Evolutionary conservation across 306 rosid genomes (phyloP).

Genomic region (Cucurbita maxima): DNA sequence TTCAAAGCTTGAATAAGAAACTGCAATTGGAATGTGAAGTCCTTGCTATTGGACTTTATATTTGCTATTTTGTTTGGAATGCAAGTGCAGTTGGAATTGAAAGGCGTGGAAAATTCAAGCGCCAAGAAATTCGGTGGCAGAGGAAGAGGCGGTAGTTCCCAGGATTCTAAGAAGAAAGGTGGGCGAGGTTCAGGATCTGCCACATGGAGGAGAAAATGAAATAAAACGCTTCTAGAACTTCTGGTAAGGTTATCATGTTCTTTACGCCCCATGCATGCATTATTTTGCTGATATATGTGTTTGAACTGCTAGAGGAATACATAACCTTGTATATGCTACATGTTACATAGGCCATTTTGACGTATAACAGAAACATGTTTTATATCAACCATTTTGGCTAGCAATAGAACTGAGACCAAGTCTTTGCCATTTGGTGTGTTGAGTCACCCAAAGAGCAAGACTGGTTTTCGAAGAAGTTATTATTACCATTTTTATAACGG

Average conservation of each 20-base stretch:
- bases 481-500: neutral
- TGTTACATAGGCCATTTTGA: neutral
- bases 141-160: constrained; percentile 39
- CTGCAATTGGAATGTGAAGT: no score
- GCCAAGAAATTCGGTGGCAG: constrained; percentile 57
- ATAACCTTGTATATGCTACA: neutral
- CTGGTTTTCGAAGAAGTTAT: neutral
- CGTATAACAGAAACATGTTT: neutral
- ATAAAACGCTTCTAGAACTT: neutral
- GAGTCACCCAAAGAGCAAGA: neutral
- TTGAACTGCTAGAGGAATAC: neutral
- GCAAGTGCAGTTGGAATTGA: constrained; percentile 68
- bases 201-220: constrained; percentile 75
- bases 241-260: neutral
- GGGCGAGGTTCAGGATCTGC: constrained; percentile 49
- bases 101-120: constrained; percentile 43
- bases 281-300: neutral
- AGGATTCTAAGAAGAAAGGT: constrained; percentile 33
- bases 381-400: neutral
- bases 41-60: neutral
- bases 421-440: neutral
- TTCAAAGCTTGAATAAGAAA: constrained; percentile 56
- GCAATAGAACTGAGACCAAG: neutral
- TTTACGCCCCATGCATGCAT: neutral
- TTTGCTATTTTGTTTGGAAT: constrained; percentile 24